These are phyloP conservation scores for Akanthomyces dipterigenus DNA, from an alignment of 2,329 filamentous ascomycete genomes.

Conservation along the genomic window DNA sequence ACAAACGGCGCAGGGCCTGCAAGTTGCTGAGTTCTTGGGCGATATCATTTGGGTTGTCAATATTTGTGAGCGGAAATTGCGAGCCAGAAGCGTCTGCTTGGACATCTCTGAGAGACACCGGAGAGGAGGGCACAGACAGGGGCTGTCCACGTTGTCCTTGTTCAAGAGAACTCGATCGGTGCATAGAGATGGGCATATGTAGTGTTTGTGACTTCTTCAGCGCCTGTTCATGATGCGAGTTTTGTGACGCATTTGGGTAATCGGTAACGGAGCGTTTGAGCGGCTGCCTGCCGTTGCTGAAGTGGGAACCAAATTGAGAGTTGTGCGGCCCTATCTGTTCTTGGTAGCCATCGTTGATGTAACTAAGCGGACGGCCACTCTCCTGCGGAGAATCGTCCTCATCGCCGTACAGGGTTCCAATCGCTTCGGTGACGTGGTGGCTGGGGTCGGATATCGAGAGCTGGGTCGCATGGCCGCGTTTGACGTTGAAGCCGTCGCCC, in stretches of 20 bases:
- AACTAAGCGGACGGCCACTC: constrained; percentile 63
- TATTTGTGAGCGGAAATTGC: constrained; percentile 80
- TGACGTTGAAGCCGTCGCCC: constrained; percentile 50
- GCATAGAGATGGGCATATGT: constrained; percentile 31
- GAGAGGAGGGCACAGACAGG: constrained; percentile 37
- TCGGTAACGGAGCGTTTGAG: constrained; percentile 42
- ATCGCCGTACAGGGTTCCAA: constrained; percentile 83
- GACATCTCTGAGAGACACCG: constrained; percentile 44
- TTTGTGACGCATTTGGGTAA: constrained; percentile 25
- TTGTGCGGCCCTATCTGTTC: constrained; percentile 36
- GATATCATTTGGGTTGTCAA: constrained; percentile 81
- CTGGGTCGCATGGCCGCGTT: constrained; percentile 52
- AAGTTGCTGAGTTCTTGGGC: constrained; percentile 89
- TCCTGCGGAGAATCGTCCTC: constrained; percentile 56
- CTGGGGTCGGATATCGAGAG: constrained; percentile 75
- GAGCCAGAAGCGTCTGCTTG: constrained; percentile 53
- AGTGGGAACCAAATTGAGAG: constrained; percentile 24
- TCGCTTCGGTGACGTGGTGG: constrained; percentile 91
- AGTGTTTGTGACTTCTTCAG: constrained; percentile 39
- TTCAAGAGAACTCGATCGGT: constrained; percentile 36
- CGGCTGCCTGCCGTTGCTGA: constrained; percentile 32
- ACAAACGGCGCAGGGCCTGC: constrained; percentile 84
- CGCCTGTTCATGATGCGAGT: constrained; percentile 26
- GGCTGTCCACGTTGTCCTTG: constrained; percentile 34
- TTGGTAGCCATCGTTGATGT: constrained; percentile 52